Evolutionary conservation across 192 early-diverging fungal species (phyloP).

Genomic region (Tieghemiomyces parasiticus): DNA sequence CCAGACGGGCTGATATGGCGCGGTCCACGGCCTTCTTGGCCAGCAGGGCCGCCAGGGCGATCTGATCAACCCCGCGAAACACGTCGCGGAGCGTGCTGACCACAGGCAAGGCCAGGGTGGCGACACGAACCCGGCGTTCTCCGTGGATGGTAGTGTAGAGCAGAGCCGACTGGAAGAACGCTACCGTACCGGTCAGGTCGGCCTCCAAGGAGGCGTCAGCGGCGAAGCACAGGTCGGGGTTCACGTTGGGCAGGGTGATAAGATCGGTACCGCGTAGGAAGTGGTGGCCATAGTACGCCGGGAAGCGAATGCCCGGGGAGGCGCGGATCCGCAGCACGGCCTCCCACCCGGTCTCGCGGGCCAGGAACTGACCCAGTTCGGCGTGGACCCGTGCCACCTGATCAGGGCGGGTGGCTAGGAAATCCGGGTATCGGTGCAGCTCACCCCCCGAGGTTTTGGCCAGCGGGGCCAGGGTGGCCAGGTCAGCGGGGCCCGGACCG

Average conservation of each 20-base stretch:
- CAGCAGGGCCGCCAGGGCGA: slow-evolving; percentile 64
- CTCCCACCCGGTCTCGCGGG: slow-evolving; percentile 69
- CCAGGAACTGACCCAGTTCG: slow-evolving; percentile 69
- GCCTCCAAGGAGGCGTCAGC: slow-evolving; percentile 71
- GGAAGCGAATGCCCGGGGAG: slow-evolving; percentile 76
- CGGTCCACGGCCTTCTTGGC: slow-evolving; percentile 88
- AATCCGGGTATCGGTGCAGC: slow-evolving; percentile 78
- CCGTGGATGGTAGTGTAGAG: slow-evolving; percentile 78
- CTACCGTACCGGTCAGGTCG: slow-evolving; percentile 40
- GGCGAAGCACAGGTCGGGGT: slow-evolving; percentile 79
- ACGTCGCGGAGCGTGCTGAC: slow-evolving; percentile 65
- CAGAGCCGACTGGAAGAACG: slow-evolving; percentile 91
- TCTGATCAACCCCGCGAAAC: slow-evolving; percentile 70
- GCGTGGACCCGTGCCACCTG: slow-evolving; percentile 70
- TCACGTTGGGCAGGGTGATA: slow-evolving; percentile 79
- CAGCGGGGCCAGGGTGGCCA: slow-evolving; percentile 57
- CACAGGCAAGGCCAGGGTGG: slow-evolving; percentile 80
- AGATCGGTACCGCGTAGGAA: slow-evolving; percentile 91
- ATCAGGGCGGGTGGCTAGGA: slow-evolving; percentile 65
- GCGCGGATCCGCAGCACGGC: slow-evolving; percentile 88
- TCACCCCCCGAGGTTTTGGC: slow-evolving; percentile 75
- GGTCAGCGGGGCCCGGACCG: slow-evolving; percentile 68
- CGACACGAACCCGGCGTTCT: slow-evolving; percentile 86
- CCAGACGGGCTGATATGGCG: slow-evolving; percentile 66
- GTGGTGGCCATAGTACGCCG: slow-evolving; percentile 91